A percentile compares a stretch with the other conserved stretches of the same genome.
Evolutionary conservation across 129 eudicot genomes (phyloP).

Genomic region (Ambrosia artemisiifolia): DNA sequence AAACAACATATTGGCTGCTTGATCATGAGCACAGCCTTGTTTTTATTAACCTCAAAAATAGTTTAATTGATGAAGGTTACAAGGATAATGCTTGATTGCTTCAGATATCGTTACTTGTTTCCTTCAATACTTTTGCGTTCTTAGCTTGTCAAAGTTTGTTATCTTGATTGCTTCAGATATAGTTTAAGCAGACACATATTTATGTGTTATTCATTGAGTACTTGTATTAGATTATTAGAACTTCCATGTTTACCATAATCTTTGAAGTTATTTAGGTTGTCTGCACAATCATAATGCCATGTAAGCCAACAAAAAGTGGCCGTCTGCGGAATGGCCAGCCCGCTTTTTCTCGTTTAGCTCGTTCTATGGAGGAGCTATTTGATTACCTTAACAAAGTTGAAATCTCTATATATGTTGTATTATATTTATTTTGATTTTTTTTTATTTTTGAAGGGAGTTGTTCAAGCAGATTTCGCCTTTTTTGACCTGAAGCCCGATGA

Average conservation of each 20-base stretch:
- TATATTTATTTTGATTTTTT: not conserved
- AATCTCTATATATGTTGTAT: not conserved
- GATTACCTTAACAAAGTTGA: not conserved
- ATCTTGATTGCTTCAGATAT: too few relatives aligned
- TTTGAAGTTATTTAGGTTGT: constrained; percentile 11
- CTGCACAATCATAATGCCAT: constrained; percentile 39
- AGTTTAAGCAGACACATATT: too few relatives aligned
- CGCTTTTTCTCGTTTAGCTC: constrained; percentile 57
- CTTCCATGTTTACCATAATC: not conserved
- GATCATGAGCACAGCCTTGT: not conserved
- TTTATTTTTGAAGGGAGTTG: constrained; percentile 53
- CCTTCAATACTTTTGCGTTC: not conserved
- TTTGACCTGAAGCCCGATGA: constrained; percentile 91
- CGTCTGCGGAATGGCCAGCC: constrained; percentile 34
- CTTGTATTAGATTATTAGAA: not conserved
- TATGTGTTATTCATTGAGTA: too few relatives aligned
- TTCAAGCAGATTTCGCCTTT: constrained; percentile 94
- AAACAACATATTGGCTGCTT: not conserved
- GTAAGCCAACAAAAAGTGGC: constrained; percentile 45
- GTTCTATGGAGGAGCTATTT: constrained; percentile 44
- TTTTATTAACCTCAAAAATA: not conserved
- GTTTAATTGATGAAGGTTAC: not conserved
- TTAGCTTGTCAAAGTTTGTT: not conserved
- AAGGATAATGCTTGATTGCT: not conserved
- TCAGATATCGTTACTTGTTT: not conserved